phyloP scores from a whole-genome alignment of 2,329 filamentous ascomycete genomes.

The Talaromyces verruculosus region DNA sequence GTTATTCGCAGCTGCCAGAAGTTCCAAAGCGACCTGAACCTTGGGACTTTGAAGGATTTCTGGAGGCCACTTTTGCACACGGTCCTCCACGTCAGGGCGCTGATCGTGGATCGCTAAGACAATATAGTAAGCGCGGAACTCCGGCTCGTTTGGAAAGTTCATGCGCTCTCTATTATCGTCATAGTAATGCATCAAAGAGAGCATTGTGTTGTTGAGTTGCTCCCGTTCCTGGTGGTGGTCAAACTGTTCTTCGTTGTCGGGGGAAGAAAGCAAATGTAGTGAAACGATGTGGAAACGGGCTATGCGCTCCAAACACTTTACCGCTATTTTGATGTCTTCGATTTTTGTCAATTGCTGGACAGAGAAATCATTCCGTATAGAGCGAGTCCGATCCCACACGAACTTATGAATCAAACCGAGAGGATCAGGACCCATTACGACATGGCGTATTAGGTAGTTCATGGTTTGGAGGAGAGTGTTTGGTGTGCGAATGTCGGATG shows the following conservation, averaged over 20 bases:
- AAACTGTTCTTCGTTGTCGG: constrained; percentile 54
- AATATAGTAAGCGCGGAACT: constrained; percentile 64
- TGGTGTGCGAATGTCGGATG: constrained; percentile 63
- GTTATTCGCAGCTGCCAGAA: constrained; percentile 58
- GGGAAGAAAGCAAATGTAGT: constrained; percentile 58
- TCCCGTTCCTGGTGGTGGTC: constrained; percentile 62
- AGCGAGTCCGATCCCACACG: constrained; percentile 65
- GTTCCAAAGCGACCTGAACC: constrained; percentile 57
- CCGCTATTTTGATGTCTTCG: constrained; percentile 57
- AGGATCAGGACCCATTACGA: constrained; percentile 53
- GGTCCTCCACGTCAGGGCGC: constrained; percentile 57
- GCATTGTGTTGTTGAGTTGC: constrained; percentile 62
- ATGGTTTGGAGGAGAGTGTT: constrained; percentile 47
- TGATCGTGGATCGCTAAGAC: constrained; percentile 56
- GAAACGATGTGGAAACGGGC: constrained; percentile 64
- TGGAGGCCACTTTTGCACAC: constrained; percentile 56
- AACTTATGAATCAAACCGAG: constrained; percentile 60
- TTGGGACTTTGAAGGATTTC: constrained; percentile 52
- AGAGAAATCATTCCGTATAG: constrained; percentile 64
- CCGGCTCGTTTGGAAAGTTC: constrained; percentile 58
- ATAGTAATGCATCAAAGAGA: constrained; percentile 62
- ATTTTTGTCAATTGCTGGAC: constrained; percentile 60
- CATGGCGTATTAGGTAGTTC: constrained; percentile 50
- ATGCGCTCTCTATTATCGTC: constrained; percentile 54
- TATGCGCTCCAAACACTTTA: constrained; percentile 63